A percentile compares a stretch with the other conserved stretches of the same genome.
phyloP scores from a whole-genome alignment of 73 alveolate genomes.

The Tetrahymena borealis region DNA sequence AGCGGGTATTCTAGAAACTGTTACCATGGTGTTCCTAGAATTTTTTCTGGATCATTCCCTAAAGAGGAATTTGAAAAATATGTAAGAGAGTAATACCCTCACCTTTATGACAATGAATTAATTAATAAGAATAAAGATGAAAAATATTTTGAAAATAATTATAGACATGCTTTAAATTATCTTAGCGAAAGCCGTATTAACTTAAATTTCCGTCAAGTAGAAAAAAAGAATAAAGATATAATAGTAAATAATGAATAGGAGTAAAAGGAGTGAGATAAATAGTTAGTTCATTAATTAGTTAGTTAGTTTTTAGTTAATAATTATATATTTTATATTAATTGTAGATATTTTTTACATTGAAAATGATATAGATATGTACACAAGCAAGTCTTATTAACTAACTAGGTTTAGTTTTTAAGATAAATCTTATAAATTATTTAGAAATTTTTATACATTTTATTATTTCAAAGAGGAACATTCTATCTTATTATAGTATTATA shows the following conservation, averaged over 20 bases:
- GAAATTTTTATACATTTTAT: no score
- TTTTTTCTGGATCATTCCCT: conserved; percentile 5
- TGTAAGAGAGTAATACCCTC: background rate
- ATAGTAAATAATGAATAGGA: background rate
- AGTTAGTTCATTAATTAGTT: background rate
- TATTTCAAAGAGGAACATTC: no score
- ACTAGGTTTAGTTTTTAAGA: no score
- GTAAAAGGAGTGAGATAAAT: background rate
- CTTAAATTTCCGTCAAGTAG: background rate
- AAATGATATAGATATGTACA: no score
- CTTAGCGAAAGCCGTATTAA: background rate
- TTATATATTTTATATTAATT: no score
- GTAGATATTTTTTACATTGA: no score
- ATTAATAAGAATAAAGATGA: background rate
- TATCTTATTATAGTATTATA: no score
- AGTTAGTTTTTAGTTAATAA: background rate
- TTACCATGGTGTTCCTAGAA: conserved; percentile 42
- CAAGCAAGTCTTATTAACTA: no score
- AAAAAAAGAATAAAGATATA: background rate
- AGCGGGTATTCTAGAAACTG: conserved; percentile 31
- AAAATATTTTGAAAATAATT: background rate
- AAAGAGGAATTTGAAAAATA: background rate
- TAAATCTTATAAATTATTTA: no score
- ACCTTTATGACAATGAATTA: background rate
- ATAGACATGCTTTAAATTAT: background rate